A percentile compares a stretch with the other conserved stretches of the same genome.
phyloP scores from a whole-genome alignment of 257 asterid genomes.

The Fraxinus quadrangulata region DNA sequence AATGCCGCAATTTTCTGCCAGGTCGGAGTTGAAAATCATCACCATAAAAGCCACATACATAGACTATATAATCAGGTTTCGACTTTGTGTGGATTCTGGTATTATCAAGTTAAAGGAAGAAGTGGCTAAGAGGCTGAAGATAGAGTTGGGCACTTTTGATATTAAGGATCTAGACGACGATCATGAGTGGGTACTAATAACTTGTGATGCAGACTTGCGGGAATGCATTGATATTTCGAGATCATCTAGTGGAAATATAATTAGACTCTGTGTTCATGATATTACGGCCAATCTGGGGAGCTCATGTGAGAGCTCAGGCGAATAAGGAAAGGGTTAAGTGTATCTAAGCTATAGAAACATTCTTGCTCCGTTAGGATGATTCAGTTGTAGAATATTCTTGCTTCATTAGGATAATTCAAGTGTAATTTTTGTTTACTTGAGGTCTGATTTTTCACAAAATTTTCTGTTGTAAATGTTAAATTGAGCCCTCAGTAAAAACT shows the following conservation, averaged over 20 bases:
- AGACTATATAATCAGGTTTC: constrained; percentile 49
- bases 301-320: constrained; percentile 53
- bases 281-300: constrained; percentile 39
- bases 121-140: constrained; percentile 47
- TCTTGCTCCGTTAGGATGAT: constrained; percentile 36
- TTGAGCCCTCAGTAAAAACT: not conserved
- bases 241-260: constrained; percentile 32
- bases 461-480: not conserved
- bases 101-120: constrained; percentile 41
- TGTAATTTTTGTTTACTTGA: not conserved
- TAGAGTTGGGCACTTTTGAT: constrained; percentile 45
- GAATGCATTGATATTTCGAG: constrained; percentile 38
- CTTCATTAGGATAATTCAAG: not conserved
- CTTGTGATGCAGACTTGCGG: constrained; percentile 43
- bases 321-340: constrained; percentile 29
- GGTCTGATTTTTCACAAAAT: not conserved
- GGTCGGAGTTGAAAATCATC: constrained; percentile 57
- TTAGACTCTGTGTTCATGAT: constrained; percentile 41
- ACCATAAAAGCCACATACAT: constrained; percentile 50
- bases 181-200: constrained; percentile 43
- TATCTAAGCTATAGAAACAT: constrained; percentile 29
- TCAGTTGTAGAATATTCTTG: constrained; percentile 25
- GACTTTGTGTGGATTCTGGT: constrained; percentile 31
- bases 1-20: constrained; percentile 33
- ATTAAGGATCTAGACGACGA: constrained; percentile 47